Evolutionary conservation across 179 eudicot species (phyloP), one percentile per base, ranked within the genome.

Genomic region (Silene noctiflora): DNA sequence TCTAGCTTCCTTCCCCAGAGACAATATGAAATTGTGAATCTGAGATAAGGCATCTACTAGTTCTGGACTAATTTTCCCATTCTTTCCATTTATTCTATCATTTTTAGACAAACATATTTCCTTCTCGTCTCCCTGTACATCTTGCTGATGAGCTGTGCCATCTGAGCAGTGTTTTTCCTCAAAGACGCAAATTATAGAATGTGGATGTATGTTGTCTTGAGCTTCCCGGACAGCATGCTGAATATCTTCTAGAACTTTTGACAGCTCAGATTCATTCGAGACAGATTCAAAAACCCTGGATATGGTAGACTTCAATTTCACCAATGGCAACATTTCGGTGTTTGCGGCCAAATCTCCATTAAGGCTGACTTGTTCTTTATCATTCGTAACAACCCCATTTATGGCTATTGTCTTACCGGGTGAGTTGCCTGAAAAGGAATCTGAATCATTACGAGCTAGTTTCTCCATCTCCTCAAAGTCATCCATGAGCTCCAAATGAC

Each of bases 381-480:
- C 83, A 73, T 61, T 78, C 19, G 80, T 67, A 16, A 67, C 48
- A 3, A 56, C 83, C 56, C 67, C 81, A 21, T 83, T 80, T 17
- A 48, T 78, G 60, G 69, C 66, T 72, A 77, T 83, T 53, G 83
- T 71, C 64, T 65, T 69, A 55, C 53, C 76, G 33, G 73, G 71
- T 69, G 82, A 61, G 63, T 77, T 71, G 76, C 75, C 83, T 17
- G 80, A 21, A 77, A 73, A 48, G 25, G 82, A 79, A 66, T 64
- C 73, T 29, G 72, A 65, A 77, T 81, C 86, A 82, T 83, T 79
- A 80, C 81, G 69, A 59, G 99, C 99, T 80, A 96, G 86, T 80
- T 91, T 96, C 83, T 96, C 99, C 99, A 96, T 96, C 86, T 96
- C 99, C 80, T 93, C 78, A 76, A 96, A 96, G 83, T 96, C 99